Evolutionary conservation across 1,139 yeast genomes (phyloP).

Genomic region (Lodderomyces metapsilosis): DNA sequence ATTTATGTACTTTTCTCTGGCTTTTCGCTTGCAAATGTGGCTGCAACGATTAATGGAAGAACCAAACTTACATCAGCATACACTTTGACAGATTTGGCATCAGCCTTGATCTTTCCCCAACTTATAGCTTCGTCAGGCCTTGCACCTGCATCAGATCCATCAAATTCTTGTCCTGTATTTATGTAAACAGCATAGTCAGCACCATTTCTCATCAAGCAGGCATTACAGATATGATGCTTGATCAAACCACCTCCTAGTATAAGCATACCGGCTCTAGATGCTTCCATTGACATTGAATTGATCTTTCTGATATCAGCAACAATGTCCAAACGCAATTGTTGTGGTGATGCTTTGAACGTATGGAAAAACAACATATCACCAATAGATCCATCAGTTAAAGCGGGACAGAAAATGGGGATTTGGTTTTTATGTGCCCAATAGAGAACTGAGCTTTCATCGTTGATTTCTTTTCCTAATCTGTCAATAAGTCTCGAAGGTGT

Average conservation of each 20-base stretch:
- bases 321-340: slow-evolving; percentile 83
- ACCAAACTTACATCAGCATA: slow-evolving; percentile 96
- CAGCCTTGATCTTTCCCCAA: slow-evolving; percentile 98
- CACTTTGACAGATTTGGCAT: slow-evolving; percentile 86
- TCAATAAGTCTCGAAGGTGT: slow-evolving; percentile 93
- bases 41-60: slow-evolving; percentile 95
- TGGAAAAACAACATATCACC: slow-evolving; percentile 99
- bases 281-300: slow-evolving; percentile 93
- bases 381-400: slow-evolving; percentile 94
- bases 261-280: slow-evolving; percentile 93
- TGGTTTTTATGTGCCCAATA: slow-evolving; percentile 98
- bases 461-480: slow-evolving; percentile 90
- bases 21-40: slow-evolving; percentile 74
- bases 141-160: slow-evolving; percentile 99
- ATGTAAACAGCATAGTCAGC: slow-evolving; percentile 97
- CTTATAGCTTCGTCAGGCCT: slow-evolving; percentile 98
- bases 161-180: slow-evolving; percentile 98
- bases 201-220: slow-evolving; percentile 98
- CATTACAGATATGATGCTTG: slow-evolving; percentile 96
- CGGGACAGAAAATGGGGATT: slow-evolving; percentile 96
- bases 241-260: slow-evolving; percentile 95
- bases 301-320: slow-evolving; percentile 90
- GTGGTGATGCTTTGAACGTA: slow-evolving; percentile 91
- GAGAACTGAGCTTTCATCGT: slow-evolving; percentile 89
- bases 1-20: slow-evolving; percentile 17